Evolutionary conservation across 805 yeast genomes (phyloP), one percentile per base, ranked within the genome.

Genomic region (Ogataea paraovalis): DNA sequence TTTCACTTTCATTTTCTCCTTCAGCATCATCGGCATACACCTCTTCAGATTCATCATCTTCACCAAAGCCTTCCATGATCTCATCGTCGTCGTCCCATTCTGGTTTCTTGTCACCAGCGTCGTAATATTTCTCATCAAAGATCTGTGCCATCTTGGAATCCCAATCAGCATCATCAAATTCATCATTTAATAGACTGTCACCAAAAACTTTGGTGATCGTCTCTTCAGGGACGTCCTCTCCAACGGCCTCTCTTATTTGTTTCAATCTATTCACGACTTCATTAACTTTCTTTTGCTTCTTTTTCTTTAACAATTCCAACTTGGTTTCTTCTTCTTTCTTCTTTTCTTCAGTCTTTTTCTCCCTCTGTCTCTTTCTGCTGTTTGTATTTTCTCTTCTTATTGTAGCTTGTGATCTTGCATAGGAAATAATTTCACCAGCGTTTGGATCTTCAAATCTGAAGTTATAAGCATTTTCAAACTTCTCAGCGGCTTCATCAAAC

Each of bases 391-490:
- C 81, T 62, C 99, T 77, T 70, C 99, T 83, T 61, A 90, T 75
- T 0, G 98, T 89, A 21, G 94, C 96, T 67, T 90, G 97, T 39
- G 74, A 84, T 78, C 99, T 89, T 2, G 98, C 97, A 71, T 92
- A 94, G 16, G 96, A 85, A 18, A 91, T 85, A 65, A 94, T 87
- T 60, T 92, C 97, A 0, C 92, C 88, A 6, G 96, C 78, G 54
- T 82, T 80, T 14, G 96, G 90, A 59, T 91, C 97, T 68, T 94
- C 99, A 64, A 79, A 94, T 64, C 99, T 79, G 75, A 92, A 92
- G 61, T 94, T 94, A 69, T 91, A 92, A 0, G 96, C 97, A 53
- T 82, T 81, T 67, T 94, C 99, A 59, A 88, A 90, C 59, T 80
- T 73, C 58, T 94, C 99, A 5, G 86, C 97, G 2, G 95, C 94